A percentile compares a stretch with the other conserved stretches of the same genome.
These are phyloP conservation scores for Penicillium sp. DNA, from an alignment of 2,329 filamentous ascomycete species.

Conservation along the genomic window DNA sequence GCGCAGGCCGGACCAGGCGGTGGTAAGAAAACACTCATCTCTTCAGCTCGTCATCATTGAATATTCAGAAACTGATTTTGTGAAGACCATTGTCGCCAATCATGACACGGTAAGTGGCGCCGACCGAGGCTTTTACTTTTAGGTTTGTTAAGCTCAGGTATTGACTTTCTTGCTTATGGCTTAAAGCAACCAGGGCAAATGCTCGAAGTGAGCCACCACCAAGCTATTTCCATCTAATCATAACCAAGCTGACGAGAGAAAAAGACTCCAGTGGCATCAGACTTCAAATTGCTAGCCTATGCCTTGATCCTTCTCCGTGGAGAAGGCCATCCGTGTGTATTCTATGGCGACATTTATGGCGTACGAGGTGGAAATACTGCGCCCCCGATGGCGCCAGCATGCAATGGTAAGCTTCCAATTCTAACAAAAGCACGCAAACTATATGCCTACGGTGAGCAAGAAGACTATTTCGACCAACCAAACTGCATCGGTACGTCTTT, in stretches of 20 bases:
- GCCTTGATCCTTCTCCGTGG: conserved; percentile 71
- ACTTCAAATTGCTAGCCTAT: conserved; percentile 76
- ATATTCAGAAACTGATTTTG: conserved; percentile 13
- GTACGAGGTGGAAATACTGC: conserved; percentile 55
- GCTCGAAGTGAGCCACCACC: conserved; percentile 53
- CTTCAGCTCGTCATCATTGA: background rate
- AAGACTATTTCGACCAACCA: conserved; percentile 67
- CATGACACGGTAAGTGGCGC: conserved; percentile 31
- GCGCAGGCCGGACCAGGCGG: conserved; percentile 59
- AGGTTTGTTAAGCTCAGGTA: background rate
- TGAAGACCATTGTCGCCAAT: conserved; percentile 31
- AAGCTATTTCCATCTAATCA: background rate
- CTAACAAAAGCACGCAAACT: conserved; percentile 68
- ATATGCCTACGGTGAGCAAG: conserved; percentile 70
- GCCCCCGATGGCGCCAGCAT: conserved; percentile 59
- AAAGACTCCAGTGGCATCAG: conserved; percentile 64
- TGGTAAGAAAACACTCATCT: conserved; percentile 24
- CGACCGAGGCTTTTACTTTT: background rate
- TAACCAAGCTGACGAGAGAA: background rate
- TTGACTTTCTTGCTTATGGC: conserved; percentile 15
- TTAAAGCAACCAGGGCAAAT: conserved; percentile 67
- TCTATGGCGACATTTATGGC: conserved; percentile 74
- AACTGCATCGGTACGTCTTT: conserved; percentile 63
- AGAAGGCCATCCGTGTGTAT: conserved; percentile 69
- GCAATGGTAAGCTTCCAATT: conserved; percentile 61